Base-by-base conservation (phyloP, 352 stramenopile species). In the Phytophthora palmivora region DNA sequence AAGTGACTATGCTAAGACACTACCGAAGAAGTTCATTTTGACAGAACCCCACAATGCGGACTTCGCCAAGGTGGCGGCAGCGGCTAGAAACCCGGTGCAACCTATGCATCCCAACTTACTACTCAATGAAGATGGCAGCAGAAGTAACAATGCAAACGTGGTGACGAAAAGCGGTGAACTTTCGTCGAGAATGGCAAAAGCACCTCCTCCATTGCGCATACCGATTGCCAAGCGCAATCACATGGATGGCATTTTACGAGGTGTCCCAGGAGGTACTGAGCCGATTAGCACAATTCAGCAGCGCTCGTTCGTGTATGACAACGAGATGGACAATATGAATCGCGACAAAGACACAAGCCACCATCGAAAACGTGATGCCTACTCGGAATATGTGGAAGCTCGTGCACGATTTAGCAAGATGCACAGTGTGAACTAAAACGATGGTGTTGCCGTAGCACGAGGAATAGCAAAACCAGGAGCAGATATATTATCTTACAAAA, bases 331-430 rank as follows among this genome's bases (percentile, higher is more conserved):
- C n/a, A 69, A 56, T 10, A 91, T 93, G 82, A 92, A 93, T 63
- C 61, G 59, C 36, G 67, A 82, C 44, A 95, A 93, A 65, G 70
- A 94, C 61, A 85, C 73, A 37, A 78, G 70, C 21, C 81, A 87
- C 56, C 82, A 89, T 58, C 85, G 87, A 46, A 95, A 95, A 64
- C 85, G 86, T 38, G 87, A 95, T 54, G 72, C 83, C 34, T 93
- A 95, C 76, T 95, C 87, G 7, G 87, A 94, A 48, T 95, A 95
- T 52, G 85, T 95, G 47, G 87, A 95, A 59, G 87, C 87, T n/a
- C 79, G 85, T 41, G 87, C 85, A 24, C 82, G 87, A 15, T 95
- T 95, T 71, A 94, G 85, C 62, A 95, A 95, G 65, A 94, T 95
- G 85, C 87, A 95, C 67, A 94, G 85, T 48, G 87, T 95, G 16